Conservation (phyloP, 2,329 filamentous ascomycete genomes). For the Hortaea werneckii region DNA sequence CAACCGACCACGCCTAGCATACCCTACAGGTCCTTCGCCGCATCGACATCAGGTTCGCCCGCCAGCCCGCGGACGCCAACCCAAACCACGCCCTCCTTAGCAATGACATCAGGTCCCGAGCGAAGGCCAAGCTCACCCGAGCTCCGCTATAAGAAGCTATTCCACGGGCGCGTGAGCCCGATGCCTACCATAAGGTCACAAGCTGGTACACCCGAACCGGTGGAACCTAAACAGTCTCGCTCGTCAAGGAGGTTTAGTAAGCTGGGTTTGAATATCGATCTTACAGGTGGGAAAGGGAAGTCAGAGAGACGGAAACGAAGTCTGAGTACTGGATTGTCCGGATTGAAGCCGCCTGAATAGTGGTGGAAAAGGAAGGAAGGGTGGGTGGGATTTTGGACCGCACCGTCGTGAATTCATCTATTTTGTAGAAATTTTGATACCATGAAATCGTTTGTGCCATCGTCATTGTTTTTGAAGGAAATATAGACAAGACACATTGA, state of each 20-base stretch:
- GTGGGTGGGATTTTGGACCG: not conserved
- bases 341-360: conserved; percentile 14
- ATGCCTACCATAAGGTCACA: conserved; percentile 6
- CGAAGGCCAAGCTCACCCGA: conserved; percentile 27
- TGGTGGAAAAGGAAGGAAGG: conserved; percentile 3
- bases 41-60: conserved; percentile 1
- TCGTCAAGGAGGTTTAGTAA: conserved; percentile 3
- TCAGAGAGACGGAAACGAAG: conserved; percentile 17
- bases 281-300: conserved; percentile 16
- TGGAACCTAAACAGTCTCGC: not conserved
- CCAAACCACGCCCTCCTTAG: not conserved
- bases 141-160: conserved; percentile 32
- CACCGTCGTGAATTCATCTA: too few species aligned
- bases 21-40: conserved; percentile 4
- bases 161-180: conserved; percentile 20
- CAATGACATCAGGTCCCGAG: not conserved
- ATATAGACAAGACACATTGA: too few species aligned
- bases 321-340: conserved; percentile 19
- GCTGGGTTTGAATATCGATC: conserved; percentile 11
- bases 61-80: conserved; percentile 1
- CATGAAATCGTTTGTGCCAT: too few species aligned
- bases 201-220: conserved; percentile 2
- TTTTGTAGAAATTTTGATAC: too few species aligned
- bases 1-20: conserved; percentile 20
- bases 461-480: too few species aligned